Percentiles rank a stretch among this genome's conserved stretches.
phyloP scores from a whole-genome alignment of 1,284 basidiomycete species.

The Marasmius oreades region DNA sequence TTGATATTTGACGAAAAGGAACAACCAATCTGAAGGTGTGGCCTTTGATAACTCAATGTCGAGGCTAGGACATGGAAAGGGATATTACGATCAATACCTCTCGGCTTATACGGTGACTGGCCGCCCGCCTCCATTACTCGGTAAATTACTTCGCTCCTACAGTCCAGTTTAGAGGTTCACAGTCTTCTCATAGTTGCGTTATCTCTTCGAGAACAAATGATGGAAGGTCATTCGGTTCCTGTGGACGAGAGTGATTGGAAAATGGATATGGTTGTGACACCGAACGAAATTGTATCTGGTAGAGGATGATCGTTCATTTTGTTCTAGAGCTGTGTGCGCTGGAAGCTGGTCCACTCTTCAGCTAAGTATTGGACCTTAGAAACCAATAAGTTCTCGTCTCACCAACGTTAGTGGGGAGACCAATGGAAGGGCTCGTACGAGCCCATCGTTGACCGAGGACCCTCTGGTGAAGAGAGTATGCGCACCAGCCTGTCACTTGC shows the following conservation, averaged over 20 bases:
- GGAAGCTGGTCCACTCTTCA: not conserved
- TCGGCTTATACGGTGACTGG: slow-evolving; percentile 43
- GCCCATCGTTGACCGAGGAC: not conserved
- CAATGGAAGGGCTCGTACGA: not conserved
- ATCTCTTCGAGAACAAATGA: slow-evolving; percentile 62
- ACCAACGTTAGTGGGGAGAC: not conserved
- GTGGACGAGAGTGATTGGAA: slow-evolving; percentile 61
- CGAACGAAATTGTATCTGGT: not conserved
- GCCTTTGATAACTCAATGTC: slow-evolving; percentile 72
- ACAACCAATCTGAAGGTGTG: slow-evolving; percentile 44
- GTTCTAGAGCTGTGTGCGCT: not conserved
- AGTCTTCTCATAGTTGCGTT: slow-evolving; percentile 47
- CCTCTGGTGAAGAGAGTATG: slow-evolving; percentile 27
- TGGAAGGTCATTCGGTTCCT: slow-evolving; percentile 53
- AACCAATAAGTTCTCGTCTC: not conserved
- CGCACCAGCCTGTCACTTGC: slow-evolving; percentile 20
- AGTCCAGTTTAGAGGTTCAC: slow-evolving; percentile 6
- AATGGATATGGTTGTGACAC: slow-evolving; percentile 54
- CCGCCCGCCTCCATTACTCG: slow-evolving; percentile 46
- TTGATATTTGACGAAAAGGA: not conserved
- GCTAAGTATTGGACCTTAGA: too few species aligned
- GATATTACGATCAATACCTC: slow-evolving; percentile 76
- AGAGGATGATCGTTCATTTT: not conserved
- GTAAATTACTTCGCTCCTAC: slow-evolving; percentile 29
- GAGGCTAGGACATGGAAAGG: slow-evolving; percentile 76